phyloP scores from a whole-genome alignment of 2,329 filamentous ascomycete genomes.

The Helotiales sp. region DNA sequence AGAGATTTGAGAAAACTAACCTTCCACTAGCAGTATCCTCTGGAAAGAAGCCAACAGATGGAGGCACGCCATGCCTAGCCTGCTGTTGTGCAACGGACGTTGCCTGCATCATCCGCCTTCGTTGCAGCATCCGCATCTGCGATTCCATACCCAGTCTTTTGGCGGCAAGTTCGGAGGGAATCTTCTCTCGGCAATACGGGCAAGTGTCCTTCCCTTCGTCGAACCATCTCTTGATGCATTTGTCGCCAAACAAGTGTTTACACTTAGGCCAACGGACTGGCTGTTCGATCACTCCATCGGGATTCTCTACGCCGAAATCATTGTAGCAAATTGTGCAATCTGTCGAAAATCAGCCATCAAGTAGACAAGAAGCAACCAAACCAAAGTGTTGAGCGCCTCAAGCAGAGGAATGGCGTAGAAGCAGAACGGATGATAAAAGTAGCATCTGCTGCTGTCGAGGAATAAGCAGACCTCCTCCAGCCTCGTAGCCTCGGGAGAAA shows the following conservation, averaged over 20 bases:
- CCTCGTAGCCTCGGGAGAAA: not conserved
- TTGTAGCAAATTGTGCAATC: constrained; percentile 70
- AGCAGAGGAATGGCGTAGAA: not conserved
- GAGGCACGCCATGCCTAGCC: not conserved
- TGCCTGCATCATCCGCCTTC: constrained; percentile 22
- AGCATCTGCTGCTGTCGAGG: not conserved
- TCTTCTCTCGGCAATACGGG: constrained; percentile 67
- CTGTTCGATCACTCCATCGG: constrained; percentile 61
- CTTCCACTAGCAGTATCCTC: constrained; percentile 6
- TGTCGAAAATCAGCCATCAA: constrained; percentile 41
- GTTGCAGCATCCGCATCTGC: constrained; percentile 8
- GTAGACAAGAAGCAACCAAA: not conserved
- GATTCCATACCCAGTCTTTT: constrained; percentile 22
- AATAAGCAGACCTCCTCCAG: not conserved
- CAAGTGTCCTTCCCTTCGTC: constrained; percentile 62
- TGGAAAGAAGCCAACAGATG: not conserved
- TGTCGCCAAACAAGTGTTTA: constrained; percentile 67
- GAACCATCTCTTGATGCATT: constrained; percentile 70
- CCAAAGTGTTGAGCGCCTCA: not conserved
- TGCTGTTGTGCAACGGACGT: not conserved
- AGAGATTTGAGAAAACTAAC: not conserved
- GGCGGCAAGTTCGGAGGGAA: constrained; percentile 54
- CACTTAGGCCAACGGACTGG: constrained; percentile 65
- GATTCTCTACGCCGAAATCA: constrained; percentile 60
- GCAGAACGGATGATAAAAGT: not conserved